phyloP scores from a whole-genome alignment of 148 eudicot genomes.

The Nyssa sinensis region DNA sequence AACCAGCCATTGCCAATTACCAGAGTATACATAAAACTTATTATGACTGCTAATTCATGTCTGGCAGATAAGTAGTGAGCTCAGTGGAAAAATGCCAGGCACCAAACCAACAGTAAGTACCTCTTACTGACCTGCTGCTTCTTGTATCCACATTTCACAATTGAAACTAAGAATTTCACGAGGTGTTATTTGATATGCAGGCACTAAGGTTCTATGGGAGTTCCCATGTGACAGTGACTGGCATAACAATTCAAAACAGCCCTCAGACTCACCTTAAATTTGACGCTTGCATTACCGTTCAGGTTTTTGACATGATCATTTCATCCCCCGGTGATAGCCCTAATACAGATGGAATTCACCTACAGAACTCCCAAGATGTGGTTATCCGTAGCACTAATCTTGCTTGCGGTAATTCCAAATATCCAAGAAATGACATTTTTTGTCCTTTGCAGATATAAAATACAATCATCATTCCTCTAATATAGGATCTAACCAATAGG shows the following conservation, averaged over 20 bases:
- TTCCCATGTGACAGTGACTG: slow-evolving; percentile 28
- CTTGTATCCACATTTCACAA: not conserved
- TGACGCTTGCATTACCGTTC: slow-evolving; percentile 31
- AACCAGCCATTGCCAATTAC: too few species aligned
- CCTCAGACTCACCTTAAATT: slow-evolving; percentile 37
- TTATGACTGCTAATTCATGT: too few species aligned
- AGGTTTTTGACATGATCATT: slow-evolving; percentile 26
- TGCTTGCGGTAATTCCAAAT: slow-evolving; percentile 30
- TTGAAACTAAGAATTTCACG: not conserved
- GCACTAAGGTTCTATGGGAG: slow-evolving; percentile 37
- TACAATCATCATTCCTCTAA: not conserved
- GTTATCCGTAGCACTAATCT: slow-evolving; percentile 25
- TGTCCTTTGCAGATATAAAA: not conserved
- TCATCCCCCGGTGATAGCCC: slow-evolving; percentile 42
- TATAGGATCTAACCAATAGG: too few species aligned
- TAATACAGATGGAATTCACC: slow-evolving; percentile 43
- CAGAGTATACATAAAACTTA: too few species aligned
- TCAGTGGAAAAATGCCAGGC: slow-evolving; percentile 17
- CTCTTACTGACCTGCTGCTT: not conserved
- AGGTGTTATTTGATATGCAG: slow-evolving; percentile 14
- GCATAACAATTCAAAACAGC: slow-evolving; percentile 34
- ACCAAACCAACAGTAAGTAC: slow-evolving; percentile 32
- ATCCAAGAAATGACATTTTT: not conserved
- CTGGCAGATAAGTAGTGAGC: too few species aligned
- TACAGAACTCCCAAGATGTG: slow-evolving; percentile 41